A percentile compares a stretch with the other conserved stretches of the same genome.
Evolutionary conservation across 2,329 filamentous ascomycete species (phyloP).

Genomic region (Aulographum hederae): DNA sequence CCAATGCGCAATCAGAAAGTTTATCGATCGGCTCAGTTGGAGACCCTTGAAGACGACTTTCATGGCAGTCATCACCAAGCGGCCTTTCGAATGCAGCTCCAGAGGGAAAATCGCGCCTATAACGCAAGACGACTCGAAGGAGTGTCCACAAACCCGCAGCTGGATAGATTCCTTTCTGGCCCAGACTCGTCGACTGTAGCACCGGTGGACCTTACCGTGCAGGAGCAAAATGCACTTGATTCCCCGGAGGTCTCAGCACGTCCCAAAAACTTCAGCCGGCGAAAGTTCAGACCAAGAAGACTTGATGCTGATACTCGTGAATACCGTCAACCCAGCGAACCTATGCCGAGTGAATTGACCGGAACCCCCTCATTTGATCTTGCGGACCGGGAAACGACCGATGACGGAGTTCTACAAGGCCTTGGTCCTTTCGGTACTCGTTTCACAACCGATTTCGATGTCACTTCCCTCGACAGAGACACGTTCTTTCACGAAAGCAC

Average conservation of each 20-base stretch:
- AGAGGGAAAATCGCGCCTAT: too few relatives aligned
- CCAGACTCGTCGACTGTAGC: too few relatives aligned
- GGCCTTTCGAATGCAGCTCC: conserved; percentile 20
- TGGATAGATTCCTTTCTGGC: too few relatives aligned
- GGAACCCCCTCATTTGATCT: neutral
- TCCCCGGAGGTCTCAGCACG: too few relatives aligned
- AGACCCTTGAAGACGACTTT: conserved; percentile 21
- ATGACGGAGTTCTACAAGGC: conserved; percentile 16
- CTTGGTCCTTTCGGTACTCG: conserved; percentile 28
- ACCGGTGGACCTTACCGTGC: too few relatives aligned
- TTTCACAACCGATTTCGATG: conserved; percentile 35
- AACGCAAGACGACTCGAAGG: too few relatives aligned
- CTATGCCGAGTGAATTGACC: conserved; percentile 6
- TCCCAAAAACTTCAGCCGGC: too few relatives aligned
- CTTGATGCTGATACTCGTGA: conserved; percentile 27
- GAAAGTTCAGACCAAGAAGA: conserved; percentile 21
- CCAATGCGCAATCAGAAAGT: too few relatives aligned
- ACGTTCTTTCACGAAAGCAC: conserved; percentile 38
- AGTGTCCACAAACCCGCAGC: too few relatives aligned
- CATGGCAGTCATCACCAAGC: conserved; percentile 15
- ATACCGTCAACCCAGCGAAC: conserved; percentile 25
- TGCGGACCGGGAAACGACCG: conserved; percentile 4
- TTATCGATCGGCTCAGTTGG: conserved; percentile 23
- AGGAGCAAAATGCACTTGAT: too few relatives aligned
- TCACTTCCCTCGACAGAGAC: conserved; percentile 28